A percentile compares a stretch with the other conserved stretches of the same genome.
Conservation (phyloP, 345 rosid genomes). For the Populus ilicifolia region DNA sequence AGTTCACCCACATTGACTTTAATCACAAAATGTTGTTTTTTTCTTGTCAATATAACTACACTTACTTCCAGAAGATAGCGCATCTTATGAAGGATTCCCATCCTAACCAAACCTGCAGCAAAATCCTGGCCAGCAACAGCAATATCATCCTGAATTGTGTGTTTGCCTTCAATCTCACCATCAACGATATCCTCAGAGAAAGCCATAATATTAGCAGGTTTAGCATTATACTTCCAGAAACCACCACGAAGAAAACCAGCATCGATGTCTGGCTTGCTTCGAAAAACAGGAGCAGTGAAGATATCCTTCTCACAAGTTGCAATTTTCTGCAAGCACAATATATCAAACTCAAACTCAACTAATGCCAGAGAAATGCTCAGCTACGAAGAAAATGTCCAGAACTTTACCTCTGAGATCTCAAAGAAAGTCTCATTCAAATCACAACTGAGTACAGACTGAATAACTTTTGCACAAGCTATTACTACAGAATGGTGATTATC, state of each 20-base stretch:
- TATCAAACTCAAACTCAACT: conserved; percentile 9
- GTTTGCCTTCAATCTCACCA: conserved; percentile 56
- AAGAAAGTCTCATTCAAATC: conserved; percentile 58
- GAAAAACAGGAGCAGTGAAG: conserved; percentile 73
- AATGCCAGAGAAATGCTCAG: background rate
- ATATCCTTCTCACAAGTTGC: conserved; percentile 39
- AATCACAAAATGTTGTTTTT: background rate
- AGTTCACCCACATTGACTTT: no score
- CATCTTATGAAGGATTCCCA: conserved; percentile 80
- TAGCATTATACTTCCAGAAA: conserved; percentile 92
- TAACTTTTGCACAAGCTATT: conserved; percentile 63
- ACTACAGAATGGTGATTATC: conserved; percentile 82
- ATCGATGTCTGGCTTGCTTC: conserved; percentile 73
- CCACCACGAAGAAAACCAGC: conserved; percentile 77
- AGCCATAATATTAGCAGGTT: conserved; percentile 65
- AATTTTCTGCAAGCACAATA: conserved; percentile 47
- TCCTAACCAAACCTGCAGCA: conserved; percentile 84
- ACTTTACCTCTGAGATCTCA: conserved; percentile 65
- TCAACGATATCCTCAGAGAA: conserved; percentile 38
- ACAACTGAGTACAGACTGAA: conserved; percentile 63
- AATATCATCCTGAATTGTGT: conserved; percentile 80
- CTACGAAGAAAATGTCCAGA: background rate
- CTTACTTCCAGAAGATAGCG: conserved; percentile 73
- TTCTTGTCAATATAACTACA: background rate
- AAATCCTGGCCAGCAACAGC: conserved; percentile 85